A percentile compares a stretch with the other conserved stretches of the same genome.
phyloP scores from a whole-genome alignment of 2,329 filamentous ascomycete species.

The Sclerotinia glacialis region DNA sequence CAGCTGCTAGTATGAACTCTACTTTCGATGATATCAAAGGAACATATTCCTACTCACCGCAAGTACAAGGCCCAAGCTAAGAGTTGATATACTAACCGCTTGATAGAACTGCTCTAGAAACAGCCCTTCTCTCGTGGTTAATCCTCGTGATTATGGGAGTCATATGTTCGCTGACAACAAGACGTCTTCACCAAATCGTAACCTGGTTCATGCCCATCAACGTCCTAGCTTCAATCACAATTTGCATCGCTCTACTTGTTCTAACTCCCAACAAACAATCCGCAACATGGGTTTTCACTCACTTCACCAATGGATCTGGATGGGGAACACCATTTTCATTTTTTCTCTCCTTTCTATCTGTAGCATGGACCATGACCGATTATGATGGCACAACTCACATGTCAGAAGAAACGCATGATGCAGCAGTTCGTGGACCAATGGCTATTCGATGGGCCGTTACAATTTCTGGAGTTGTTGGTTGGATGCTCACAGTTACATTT shows the following conservation, averaged over 20 bases:
- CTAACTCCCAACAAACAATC: slow-evolving; percentile 58
- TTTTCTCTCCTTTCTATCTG: slow-evolving; percentile 54
- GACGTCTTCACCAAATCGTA: slow-evolving; percentile 56
- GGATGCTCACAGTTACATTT: slow-evolving; percentile 60
- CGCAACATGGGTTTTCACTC: slow-evolving; percentile 58
- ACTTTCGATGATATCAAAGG: slow-evolving; percentile 43
- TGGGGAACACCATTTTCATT: slow-evolving; percentile 62
- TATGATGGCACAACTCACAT: slow-evolving; percentile 67
- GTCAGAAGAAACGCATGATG: slow-evolving; percentile 65
- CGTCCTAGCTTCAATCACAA: slow-evolving; percentile 56
- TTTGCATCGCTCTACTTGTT: slow-evolving; percentile 57
- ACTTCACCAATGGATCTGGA: slow-evolving; percentile 60
- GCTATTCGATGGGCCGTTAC: slow-evolving; percentile 59
- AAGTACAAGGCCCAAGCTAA: slow-evolving; percentile 35
- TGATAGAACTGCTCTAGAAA: slow-evolving; percentile 54
- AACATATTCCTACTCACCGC: slow-evolving; percentile 55
- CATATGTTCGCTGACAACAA: slow-evolving; percentile 62
- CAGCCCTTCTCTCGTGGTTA: slow-evolving; percentile 55
- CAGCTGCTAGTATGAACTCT: slow-evolving; percentile 60
- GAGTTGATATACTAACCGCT: background rate
- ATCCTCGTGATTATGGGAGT: slow-evolving; percentile 53
- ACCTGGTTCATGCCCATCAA: slow-evolving; percentile 67
- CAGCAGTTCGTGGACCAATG: slow-evolving; percentile 56
- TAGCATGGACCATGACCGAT: slow-evolving; percentile 66
- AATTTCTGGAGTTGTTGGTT: slow-evolving; percentile 58